Base-by-base conservation (phyloP, 371 early-diverging fungal species). In the Apophysomyces sp. region DNA sequence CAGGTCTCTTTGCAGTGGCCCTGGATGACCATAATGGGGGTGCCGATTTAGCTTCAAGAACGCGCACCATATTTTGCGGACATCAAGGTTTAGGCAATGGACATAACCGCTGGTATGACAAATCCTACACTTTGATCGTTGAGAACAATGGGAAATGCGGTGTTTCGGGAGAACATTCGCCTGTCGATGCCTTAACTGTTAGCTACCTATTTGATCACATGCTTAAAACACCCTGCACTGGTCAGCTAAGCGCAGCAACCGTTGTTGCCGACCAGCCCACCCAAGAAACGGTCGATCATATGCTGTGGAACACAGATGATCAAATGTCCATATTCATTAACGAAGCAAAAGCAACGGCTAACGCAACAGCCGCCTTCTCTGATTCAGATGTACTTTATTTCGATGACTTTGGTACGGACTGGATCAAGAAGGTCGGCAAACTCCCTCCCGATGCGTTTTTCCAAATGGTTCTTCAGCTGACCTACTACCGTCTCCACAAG, bases 81-180 rank as follows among this genome's bases (percentile, higher is more conserved):
- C 62, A 73, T 41, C 71, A 73, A 55, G 62, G 69, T 0, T 21
- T 73, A 18, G 63, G 63, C 16, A 58, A 78, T 26, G 96, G 89
- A 8, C 87, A 84, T 65, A 94, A 95, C 68, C 86, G 96, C 11
- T 94, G 95, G 94, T 93, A 88, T 58, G 96, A 96, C 76, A 94
- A 92, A 76, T 73, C 86, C 3, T 29, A 90, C 13, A 84, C 77
- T 26, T 54, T 91, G 24, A 69, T 88, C 26, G 77, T 92, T 29
- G 86, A 90, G 57, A 78, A 82, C 56, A 89, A 89, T 44, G 96
- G 93, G 32, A 74, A 83, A n/a, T 83, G 82, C 28, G 88, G 87
- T 4, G 61, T 88, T 34, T 78, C 91, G 55, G 95, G 92, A 26
- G 95, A 84, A 75, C 94, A 94, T 72, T 89, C 94, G 2, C 94